These are phyloP conservation scores for Beta corolliflora DNA, from an alignment of 179 eudicot species.

Conservation along the genomic window DNA sequence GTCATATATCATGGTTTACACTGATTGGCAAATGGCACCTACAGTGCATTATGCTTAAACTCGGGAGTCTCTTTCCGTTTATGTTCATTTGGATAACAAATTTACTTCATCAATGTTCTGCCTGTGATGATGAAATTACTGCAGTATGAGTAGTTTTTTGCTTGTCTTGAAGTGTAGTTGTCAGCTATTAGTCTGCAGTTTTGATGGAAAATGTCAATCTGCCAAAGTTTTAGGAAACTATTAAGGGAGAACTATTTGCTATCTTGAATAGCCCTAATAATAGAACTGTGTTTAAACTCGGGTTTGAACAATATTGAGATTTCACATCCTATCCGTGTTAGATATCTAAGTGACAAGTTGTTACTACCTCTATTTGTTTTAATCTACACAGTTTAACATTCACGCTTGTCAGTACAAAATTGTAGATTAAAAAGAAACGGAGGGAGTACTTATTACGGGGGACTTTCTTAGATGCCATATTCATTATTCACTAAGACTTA, in stretches of 20 bases:
- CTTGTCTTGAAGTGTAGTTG: slow-evolving; percentile 3
- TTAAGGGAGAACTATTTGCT: too few relatives aligned
- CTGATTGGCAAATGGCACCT: background rate
- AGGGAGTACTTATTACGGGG: too few relatives aligned
- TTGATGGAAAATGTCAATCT: background rate
- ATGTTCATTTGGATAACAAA: background rate
- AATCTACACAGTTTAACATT: background rate
- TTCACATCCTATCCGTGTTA: too few relatives aligned
- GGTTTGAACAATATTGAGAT: too few relatives aligned
- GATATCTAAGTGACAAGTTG: slow-evolving; percentile 7
- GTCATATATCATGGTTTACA: background rate
- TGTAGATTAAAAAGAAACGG: too few relatives aligned
- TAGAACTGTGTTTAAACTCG: too few relatives aligned
- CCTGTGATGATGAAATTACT: background rate
- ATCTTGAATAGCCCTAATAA: too few relatives aligned
- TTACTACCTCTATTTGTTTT: background rate
- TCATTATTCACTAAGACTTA: too few relatives aligned
- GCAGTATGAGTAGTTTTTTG: background rate
- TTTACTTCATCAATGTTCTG: slow-evolving; percentile 6
- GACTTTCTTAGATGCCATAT: too few relatives aligned
- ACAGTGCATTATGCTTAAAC: background rate
- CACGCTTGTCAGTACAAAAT: too few relatives aligned
- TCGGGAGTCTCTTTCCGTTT: background rate
- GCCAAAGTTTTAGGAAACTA: background rate
- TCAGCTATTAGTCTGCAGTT: background rate